phyloP scores from a whole-genome alignment of 2,329 filamentous ascomycete species.

The Ophiostoma novo-ulmi region DNA sequence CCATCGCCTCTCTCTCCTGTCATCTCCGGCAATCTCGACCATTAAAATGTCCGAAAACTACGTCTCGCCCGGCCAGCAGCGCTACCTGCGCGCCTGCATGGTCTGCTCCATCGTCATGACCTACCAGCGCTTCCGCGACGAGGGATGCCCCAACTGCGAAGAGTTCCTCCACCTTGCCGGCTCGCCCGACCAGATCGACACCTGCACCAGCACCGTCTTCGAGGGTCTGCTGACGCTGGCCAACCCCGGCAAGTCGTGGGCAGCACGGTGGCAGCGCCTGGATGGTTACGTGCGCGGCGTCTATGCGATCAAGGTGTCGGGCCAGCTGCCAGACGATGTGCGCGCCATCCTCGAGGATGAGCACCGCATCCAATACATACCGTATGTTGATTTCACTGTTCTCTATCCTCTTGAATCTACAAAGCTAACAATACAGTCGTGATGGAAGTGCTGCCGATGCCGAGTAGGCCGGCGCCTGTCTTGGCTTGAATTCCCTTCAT shows the following conservation, averaged over 20 bases:
- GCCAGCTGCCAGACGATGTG: conserved; percentile 65
- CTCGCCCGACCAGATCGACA: conserved; percentile 74
- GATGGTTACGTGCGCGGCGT: conserved; percentile 83
- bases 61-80: conserved; percentile 69
- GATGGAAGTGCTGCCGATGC: conserved; percentile 53
- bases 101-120: conserved; percentile 94
- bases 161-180: conserved; percentile 78
- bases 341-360: conserved; percentile 57
- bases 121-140: conserved; percentile 73
- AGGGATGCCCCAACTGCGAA: conserved; percentile 96
- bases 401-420: not conserved
- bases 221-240: conserved; percentile 84
- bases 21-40: not conserved
- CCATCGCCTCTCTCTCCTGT: not conserved
- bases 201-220: conserved; percentile 94
- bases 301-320: conserved; percentile 92
- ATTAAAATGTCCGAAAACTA: conserved; percentile 53
- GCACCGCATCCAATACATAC: conserved; percentile 60
- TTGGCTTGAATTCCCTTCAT: not conserved
- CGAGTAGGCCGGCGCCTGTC: conserved; percentile 30
- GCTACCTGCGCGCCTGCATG: conserved; percentile 94
- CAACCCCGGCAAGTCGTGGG: conserved; percentile 82
- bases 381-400: conserved; percentile 43
- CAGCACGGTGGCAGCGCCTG: conserved; percentile 92
- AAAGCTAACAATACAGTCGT: conserved; percentile 38